Evolutionary conservation across 208 protist species (phyloP), one percentile per base, ranked within the genome.

Genomic region (Phytomonas serpens): DNA sequence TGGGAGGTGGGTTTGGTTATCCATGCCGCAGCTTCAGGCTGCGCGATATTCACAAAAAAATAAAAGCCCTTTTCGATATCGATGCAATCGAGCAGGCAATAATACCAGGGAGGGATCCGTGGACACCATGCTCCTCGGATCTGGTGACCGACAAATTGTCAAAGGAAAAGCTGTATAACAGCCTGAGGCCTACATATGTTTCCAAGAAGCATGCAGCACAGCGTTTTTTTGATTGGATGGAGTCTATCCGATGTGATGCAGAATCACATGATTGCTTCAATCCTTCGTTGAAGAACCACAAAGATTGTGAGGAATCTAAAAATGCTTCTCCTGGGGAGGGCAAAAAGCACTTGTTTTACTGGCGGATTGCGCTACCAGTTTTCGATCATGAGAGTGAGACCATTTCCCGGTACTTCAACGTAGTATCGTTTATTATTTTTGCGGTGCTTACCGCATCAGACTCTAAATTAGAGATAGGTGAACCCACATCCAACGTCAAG

Each of bases 321-420:
- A 57, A 27, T 27, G 0, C 0, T 57, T 57, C 47, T 1, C 27
- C 19, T 27, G 23, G 6, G 0, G 27, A 5, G 16, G 27, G 27
- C 2, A 0, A 23, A 27, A 27, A 19, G 6, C 47, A 19, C 19
- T 27, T 71, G 6, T 13, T 32, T 27, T 84, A 81, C 68, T 84
- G 80, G 80, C 71, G 80, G 1, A 72, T 84, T 30, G 62, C 73
- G 30, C 36, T 84, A 4, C 80, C 80, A 4, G 63, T 84, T 13
- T 52, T 71, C 10, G 80, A 84, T 74, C n/a, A 64, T n/a, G 74
- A 73, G 9, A 64, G 19, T 11, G 61, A 34, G 38, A 23, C 27
- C 3, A 61, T 84, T 9, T 63, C 61, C 4, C 76, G 32, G 23
- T 73, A 64, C 14, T 78, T 77, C 31, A 52, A 64, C 57, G 73